These are phyloP conservation scores for Tetrahymena borealis DNA, from an alignment of 73 alveolate genomes.

Conservation along the genomic window DNA sequence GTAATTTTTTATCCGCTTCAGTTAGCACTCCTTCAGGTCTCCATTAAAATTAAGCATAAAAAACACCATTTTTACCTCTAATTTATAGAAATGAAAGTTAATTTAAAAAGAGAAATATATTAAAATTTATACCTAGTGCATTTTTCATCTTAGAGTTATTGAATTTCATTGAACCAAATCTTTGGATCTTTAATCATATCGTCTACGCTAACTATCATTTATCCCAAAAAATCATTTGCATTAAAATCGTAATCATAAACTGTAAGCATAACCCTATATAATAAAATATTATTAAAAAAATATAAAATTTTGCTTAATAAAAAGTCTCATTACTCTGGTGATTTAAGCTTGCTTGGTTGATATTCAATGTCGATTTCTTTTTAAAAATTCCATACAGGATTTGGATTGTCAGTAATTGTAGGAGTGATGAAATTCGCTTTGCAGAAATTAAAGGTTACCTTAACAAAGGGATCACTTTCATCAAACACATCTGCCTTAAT, in stretches of 20 bases:
- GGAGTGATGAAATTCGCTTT: neutral
- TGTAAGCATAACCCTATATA: constrained; percentile 18
- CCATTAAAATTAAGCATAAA: constrained; percentile 22
- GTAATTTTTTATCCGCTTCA: neutral
- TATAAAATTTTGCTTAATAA: neutral
- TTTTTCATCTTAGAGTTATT: constrained; percentile 22
- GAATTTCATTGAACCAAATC: constrained; percentile 23
- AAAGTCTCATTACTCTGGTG: neutral
- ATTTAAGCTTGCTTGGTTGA: constrained; percentile 5
- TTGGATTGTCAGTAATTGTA: neutral
- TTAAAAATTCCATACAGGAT: constrained; percentile 8
- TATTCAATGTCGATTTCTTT: neutral
- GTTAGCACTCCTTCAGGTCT: neutral
- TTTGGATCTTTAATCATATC: constrained; percentile 13
- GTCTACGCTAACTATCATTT: neutral
- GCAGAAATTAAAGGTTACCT: neutral
- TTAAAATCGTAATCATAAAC: constrained; percentile 33
- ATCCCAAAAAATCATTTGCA: constrained; percentile 29
- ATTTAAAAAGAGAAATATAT: neutral
- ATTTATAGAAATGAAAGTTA: neutral
- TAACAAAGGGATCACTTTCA: neutral
- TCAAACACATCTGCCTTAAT: constrained; percentile 8
- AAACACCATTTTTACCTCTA: constrained; percentile 21
- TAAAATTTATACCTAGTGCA: neutral
- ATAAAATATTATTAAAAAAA: neutral